Percentiles rank a stretch among this genome's conserved stretches.
Conservation (phyloP, 306 rosid species). For the Leucaena leucocephala region DNA sequence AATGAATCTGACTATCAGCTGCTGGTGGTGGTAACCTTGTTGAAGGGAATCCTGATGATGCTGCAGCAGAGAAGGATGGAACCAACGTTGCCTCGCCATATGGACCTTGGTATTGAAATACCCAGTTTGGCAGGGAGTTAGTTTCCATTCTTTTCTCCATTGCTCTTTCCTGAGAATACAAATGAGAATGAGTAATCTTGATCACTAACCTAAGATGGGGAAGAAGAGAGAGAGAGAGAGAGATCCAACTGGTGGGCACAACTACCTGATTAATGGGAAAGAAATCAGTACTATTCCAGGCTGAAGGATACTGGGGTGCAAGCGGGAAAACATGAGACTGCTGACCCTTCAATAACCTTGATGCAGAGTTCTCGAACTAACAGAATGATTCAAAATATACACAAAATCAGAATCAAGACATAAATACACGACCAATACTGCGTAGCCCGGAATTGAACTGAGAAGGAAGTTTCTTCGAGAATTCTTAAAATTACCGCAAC, state of each 20-base stretch:
- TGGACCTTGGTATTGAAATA: conserved; percentile 63
- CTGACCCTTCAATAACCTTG: conserved; percentile 49
- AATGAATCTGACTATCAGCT: conserved; percentile 61
- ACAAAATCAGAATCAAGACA: conserved; percentile 1
- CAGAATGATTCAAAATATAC: conserved; percentile 12
- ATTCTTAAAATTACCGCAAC: conserved; percentile 54
- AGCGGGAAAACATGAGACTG: conserved; percentile 51
- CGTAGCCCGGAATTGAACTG: conserved; percentile 7
- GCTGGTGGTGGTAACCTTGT: conserved; percentile 54
- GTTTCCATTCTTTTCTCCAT: conserved; percentile 66
- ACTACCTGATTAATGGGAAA: conserved; percentile 62
- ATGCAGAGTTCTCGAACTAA: conserved; percentile 59
- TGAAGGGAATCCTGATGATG: conserved; percentile 99
- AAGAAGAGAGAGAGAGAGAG: background rate
- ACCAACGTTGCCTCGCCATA: conserved; percentile 51
- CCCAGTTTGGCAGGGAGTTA: conserved; percentile 57
- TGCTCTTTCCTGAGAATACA: conserved; percentile 75
- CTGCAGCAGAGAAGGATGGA: conserved; percentile 86
- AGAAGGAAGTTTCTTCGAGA: background rate
- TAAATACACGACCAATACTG: conserved; percentile 9
- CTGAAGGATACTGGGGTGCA: conserved; percentile 53
- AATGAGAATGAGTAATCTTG: background rate
- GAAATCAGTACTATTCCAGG: conserved; percentile 50
- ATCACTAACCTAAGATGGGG: background rate
- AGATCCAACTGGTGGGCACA: background rate